These are phyloP conservation scores for Fonsecaea erecta DNA, from an alignment of 2,329 filamentous ascomycete genomes.

Conservation along the genomic window DNA sequence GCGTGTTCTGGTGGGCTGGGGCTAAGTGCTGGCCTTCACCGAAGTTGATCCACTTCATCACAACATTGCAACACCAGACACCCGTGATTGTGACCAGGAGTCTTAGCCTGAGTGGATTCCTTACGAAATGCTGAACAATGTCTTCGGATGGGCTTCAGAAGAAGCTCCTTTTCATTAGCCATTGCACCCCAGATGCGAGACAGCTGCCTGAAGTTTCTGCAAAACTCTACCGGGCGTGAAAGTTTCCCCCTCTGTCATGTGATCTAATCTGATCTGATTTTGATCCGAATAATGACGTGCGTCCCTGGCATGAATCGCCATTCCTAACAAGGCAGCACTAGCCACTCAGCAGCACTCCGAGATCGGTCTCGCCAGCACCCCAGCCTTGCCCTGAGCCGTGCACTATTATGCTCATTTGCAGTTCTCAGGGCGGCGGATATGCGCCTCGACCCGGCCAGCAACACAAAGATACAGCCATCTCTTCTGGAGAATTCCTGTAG, in stretches of 20 bases:
- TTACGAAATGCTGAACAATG: constrained; percentile 25
- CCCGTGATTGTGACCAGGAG: constrained; percentile 7
- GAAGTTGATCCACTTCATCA: constrained; percentile 15
- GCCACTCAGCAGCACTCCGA: background rate
- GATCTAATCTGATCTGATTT: background rate
- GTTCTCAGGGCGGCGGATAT: background rate
- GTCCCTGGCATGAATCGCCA: background rate
- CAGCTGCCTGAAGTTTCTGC: constrained; percentile 22
- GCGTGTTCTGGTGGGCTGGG: constrained; percentile 5
- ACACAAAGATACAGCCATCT: background rate
- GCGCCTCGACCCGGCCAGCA: background rate
- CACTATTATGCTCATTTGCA: background rate
- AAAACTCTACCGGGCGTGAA: background rate
- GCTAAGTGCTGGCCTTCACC: background rate
- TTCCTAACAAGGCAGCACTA: background rate
- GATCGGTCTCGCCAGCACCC: background rate
- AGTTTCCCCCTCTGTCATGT: background rate
- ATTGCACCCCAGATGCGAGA: background rate
- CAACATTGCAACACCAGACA: constrained; percentile 20
- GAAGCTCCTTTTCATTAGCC: background rate
- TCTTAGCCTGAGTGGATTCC: constrained; percentile 13
- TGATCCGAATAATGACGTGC: background rate
- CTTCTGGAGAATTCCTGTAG: background rate
- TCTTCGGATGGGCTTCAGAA: background rate
- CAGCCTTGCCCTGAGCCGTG: background rate